Evolutionary conservation across 768 basidiomycete genomes (phyloP), one percentile per base, ranked within the genome.

Genomic region (Lyophyllum shimeji): DNA sequence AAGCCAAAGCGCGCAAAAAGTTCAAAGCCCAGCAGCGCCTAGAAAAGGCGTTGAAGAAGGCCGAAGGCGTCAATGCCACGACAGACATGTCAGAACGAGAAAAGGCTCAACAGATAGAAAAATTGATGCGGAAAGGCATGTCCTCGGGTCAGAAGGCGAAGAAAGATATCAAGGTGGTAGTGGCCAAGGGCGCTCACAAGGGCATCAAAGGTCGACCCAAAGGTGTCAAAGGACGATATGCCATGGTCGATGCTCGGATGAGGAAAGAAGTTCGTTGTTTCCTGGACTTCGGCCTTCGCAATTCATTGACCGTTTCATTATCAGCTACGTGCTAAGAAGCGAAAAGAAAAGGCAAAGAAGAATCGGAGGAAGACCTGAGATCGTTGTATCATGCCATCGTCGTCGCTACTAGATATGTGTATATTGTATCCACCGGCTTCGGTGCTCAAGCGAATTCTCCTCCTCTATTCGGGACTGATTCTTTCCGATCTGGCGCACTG

Each of bases 1-100:
- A 98, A 73, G 97, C 97, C 13, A 98, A 98, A 71, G 95, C 93
- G 25, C 83, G 97, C 59, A 99, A 99, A 75, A 98, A 98, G 75
- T 75, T 92, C 67, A 93, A 87, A 72, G 93, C 95, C 11, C 80
- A 82, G 12, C 89, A 90, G 61, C 81, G 86, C 46, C 74, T 98
- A 12, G 93, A 95, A 64, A 96, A 93, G 71, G 91, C 93, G 9
- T 83, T 93, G 82, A 96, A 93, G 76, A 98, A 95, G 73, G 97
- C 95, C 1, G 94, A 98, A 65, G 94, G 93, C 46, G 85, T 98
- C 57, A 91, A 90, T 63, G 80, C 88, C 40, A 94, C 90, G 3
- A 75, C 84, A 8, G 96, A 98, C 65, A 83, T 98, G 73, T 87
- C 89, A n/a, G 96, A 98, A 74, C 82, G 86, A 43, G 95, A 98